A percentile compares a stretch with the other conserved stretches of the same genome.
Conservation (phyloP, 257 asterid species). For the Catharanthus roseus region DNA sequence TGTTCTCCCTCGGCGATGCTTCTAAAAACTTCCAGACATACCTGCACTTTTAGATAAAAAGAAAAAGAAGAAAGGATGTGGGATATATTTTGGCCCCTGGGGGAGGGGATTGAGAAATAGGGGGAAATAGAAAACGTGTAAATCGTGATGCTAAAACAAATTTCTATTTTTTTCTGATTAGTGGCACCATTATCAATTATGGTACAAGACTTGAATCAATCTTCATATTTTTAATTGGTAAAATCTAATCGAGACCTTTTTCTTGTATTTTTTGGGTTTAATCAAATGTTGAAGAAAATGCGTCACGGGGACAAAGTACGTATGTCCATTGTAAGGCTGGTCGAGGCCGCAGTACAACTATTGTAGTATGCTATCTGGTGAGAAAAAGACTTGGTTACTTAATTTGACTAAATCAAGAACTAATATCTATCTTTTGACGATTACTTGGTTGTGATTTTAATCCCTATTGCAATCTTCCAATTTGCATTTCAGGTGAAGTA, state of each 20-base stretch:
- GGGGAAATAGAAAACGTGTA: neutral
- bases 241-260: neutral
- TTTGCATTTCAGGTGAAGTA: constrained; percentile 39
- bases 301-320: constrained; percentile 31
- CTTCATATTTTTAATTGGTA: neutral
- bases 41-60: too few relatives aligned
- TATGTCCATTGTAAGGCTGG: constrained; percentile 55
- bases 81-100: neutral
- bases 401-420: constrained; percentile 7
- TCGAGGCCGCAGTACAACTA: constrained; percentile 49
- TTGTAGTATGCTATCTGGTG: constrained; percentile 48
- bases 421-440: neutral
- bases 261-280: neutral
- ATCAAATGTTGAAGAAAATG: constrained; percentile 25
- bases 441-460: neutral
- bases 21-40: too few relatives aligned
- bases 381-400: constrained; percentile 11
- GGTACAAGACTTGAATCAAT: neutral
- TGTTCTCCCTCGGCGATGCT: too few relatives aligned
- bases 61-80: too few relatives aligned
- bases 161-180: neutral
- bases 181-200: neutral
- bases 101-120: neutral
- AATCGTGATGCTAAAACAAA: neutral
- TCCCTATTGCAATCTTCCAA: neutral